Evolutionary conservation across 768 basidiomycete genomes (phyloP), one percentile per base, ranked within the genome.

Genomic region (Lentinula aciculospora): DNA sequence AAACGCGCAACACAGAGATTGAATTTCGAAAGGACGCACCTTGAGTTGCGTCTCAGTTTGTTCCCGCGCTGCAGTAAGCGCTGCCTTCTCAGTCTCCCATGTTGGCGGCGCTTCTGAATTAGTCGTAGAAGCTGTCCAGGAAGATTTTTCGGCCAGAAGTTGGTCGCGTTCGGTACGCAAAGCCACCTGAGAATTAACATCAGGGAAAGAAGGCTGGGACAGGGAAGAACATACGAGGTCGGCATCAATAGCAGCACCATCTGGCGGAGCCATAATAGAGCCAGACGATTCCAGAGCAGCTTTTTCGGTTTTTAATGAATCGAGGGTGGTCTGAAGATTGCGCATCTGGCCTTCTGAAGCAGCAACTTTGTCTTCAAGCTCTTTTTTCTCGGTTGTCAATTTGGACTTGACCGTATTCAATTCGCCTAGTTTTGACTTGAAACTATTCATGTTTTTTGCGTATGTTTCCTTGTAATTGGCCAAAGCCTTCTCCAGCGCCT

Each of bases 1-100:
- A 64, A 4, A 21, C 8, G 37, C 40, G 51, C 4, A 7, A 21
- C 28, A 23, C 36, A 46, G 50, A 17, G 13, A 8, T n/a, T n/a
- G n/a, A 45, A 2, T 27, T 4, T 32, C 27, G n/a, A 12, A 17
- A 37, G 3, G 29, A 34, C 37, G 25, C 67, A 86, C 89, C 73
- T 83, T 82, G n/a, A 79, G 69, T 54, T 82, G 81, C 10, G 79
- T 72, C 5, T 80, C 59, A 2, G 84, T 84, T n/a, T 85, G 82
- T 58, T 81, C 85, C 6, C 83, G 82, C 27, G 76, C 75, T 62
- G 82, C 81, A 34, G 76, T 56, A 0, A 92, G 72, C 54, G 81
- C 78, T 0, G 70, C 74, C 62, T 84, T 89, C 65, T 89, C 86
- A 1, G 73, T 64, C 57, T 88, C 85, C 80, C 82, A 82, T 17